Evolutionary conservation across 2,329 filamentous ascomycete species (phyloP), one percentile per base, ranked within the genome.

Genomic region (Macrophomina pseudophaseolina): DNA sequence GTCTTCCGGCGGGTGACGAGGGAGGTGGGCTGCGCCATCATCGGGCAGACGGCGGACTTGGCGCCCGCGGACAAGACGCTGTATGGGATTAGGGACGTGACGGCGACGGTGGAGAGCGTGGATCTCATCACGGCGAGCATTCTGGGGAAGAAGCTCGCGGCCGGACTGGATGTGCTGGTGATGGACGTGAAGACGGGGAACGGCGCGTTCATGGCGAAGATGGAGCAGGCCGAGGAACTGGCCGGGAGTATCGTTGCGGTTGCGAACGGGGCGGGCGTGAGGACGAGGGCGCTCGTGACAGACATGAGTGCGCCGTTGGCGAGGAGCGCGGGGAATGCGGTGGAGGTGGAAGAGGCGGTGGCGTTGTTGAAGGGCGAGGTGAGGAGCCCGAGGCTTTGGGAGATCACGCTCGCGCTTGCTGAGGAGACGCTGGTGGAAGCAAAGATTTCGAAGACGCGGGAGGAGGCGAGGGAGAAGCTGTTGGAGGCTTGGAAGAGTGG

Each of bases 181-280:
- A 66, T 66, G 65, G 65, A 66, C 30, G 65, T 66, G 38, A 66
- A 66, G 56, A 66, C 58, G 38, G 65, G 65, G 8, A 66, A 42
- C n/a, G 65, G 65, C 38, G 65, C 65, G 6, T 66, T 66, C 56
- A 66, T 66, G 65, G 58, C 65, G 3, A 40, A 8, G 48, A 11
- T n/a, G 11, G 56, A 62, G 18, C 54, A 40, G 48, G 65, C 65
- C 5, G 28, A 54, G 30, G 38, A 53, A 18, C 38, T 66, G 65
- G 65, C 65, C 16, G 49, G 28, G 4, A 54, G 48, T 18, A 66
- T 66, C 35, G 65, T 66, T n/a, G 56, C 58, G 23, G 65, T 66
- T 3, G 65, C 65, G 11, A 66, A 66, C 28, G 65, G 56, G 8
- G 65, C 65, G 4, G 65, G 65, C 30, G 49, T 54, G 5, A n/a